Base-by-base conservation (phyloP, 108 stramenopile species). In the Fragilariopsis cylindrus region DNA sequence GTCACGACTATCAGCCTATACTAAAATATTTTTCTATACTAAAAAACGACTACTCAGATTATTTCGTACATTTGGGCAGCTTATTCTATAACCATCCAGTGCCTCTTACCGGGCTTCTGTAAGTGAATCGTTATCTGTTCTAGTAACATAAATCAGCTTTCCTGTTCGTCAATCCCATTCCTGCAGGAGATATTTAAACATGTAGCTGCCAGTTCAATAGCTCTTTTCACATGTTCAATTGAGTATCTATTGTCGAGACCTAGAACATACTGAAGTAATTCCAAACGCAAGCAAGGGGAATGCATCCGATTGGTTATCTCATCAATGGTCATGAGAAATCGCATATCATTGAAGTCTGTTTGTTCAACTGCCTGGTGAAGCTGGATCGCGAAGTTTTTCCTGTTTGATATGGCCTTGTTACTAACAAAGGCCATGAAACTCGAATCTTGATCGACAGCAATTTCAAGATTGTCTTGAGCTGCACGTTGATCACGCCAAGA, bases 201-300 rank as follows among this genome's bases (percentile, higher is more conserved):
- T 12, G 92, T 93, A 15, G 89, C 88, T 3, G 94, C 94, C 60
- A 96, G 73, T 76, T 93, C 92, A 45, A 96, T 82, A 69, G 84
- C 82, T 49, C 94, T 79, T 40, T 87, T 84, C 5, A 96, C 91
- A 73, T 96, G 94, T 30, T 90, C 92, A 7, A 96, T 72, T 41
- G 94, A 96, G 74, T 90, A 96, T 16, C 94, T 84, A 76, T 96
- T 92, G 69, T 95, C 96, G 41, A 97, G 81, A 0, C 94, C 94
- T 19, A 97, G 77, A n/a, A 94, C 88, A 70, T 89, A 97, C 64
- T 95, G 96, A 54, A 97, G 72, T 5, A 97, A 69, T 71, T 97
- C 96, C 46, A 97, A 79, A 40, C 96, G 88, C 62, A 97, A 73
- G 62, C 92, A 93, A 40, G 96, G 96, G 18, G 87, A 87, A 72